phyloP scores from a whole-genome alignment of 768 basidiomycete species.

The Phaeolepiota aurea region DNA sequence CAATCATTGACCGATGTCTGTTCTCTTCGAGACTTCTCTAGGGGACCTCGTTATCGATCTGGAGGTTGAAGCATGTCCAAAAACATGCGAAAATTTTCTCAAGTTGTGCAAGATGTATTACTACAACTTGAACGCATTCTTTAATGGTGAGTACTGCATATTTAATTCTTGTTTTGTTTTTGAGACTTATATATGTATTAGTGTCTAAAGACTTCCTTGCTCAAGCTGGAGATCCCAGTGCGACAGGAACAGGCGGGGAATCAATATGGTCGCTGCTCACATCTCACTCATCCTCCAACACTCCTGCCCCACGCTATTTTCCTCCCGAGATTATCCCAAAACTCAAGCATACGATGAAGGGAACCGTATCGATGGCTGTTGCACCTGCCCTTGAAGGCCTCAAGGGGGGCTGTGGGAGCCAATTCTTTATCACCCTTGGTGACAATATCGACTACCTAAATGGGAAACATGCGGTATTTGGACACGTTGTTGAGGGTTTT shows the following conservation, averaged over 20 bases:
- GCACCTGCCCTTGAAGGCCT: constrained; percentile 69
- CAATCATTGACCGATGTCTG: constrained; percentile 91
- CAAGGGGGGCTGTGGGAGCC: constrained; percentile 75
- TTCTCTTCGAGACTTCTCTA: constrained; percentile 92
- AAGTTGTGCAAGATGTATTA: constrained; percentile 97
- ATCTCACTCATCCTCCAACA: constrained; percentile 30
- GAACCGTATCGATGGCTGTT: constrained; percentile 97
- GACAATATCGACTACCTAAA: constrained; percentile 94
- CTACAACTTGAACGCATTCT: constrained; percentile 95
- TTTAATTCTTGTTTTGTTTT: too few species aligned
- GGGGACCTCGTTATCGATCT: constrained; percentile 97
- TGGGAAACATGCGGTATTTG: constrained; percentile 88
- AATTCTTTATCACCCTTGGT: constrained; percentile 92
- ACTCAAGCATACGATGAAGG: constrained; percentile 77
- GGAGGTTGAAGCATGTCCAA: constrained; percentile 85
- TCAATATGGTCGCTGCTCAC: constrained; percentile 76
- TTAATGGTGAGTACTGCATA: constrained; percentile 70
- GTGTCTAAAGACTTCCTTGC: constrained; percentile 97
- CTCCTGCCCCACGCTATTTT: constrained; percentile 66
- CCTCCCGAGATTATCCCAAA: constrained; percentile 72
- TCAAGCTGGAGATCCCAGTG: constrained; percentile 93
- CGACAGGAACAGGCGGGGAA: constrained; percentile 90
- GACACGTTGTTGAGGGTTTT: constrained; percentile 89
- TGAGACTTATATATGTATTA: too few species aligned
- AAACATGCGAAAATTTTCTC: constrained; percentile 90